Evolutionary conservation across 371 early-diverging fungal genomes (phyloP).

Genomic region (Parasitella parasitica): DNA sequence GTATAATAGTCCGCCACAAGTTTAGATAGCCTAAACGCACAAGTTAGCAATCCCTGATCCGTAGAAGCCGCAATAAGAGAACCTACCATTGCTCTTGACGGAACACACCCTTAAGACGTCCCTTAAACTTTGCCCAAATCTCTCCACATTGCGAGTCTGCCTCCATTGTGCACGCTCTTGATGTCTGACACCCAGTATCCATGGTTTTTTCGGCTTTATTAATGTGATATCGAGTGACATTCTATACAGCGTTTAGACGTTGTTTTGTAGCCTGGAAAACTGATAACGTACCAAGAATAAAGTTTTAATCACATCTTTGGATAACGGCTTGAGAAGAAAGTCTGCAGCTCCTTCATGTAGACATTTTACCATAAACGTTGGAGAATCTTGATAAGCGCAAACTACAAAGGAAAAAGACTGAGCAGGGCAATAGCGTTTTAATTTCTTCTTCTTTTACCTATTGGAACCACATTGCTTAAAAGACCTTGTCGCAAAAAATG

Average conservation of each 20-base stretch:
- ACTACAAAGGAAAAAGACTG: conserved; percentile 10
- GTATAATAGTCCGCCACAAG: conserved; percentile 39
- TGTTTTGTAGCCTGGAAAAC: not conserved
- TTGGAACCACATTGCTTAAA: conserved; percentile 17
- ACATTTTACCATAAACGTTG: conserved; percentile 45
- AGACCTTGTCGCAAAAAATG: conserved; percentile 3
- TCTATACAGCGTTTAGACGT: conserved; percentile 6
- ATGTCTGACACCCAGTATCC: not conserved
- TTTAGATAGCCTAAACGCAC: conserved; percentile 25
- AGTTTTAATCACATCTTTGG: conserved; percentile 48
- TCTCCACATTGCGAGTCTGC: conserved; percentile 10
- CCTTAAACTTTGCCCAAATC: conserved; percentile 36
- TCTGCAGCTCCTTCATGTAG: conserved; percentile 58
- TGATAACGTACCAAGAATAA: conserved; percentile 50
- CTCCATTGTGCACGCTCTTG: not conserved
- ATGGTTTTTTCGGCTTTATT: not conserved
- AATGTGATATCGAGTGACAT: conserved; percentile 25
- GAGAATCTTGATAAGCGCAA: conserved; percentile 32
- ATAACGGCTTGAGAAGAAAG: conserved; percentile 55
- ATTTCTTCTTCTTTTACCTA: conserved; percentile 7
- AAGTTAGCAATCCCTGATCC: not conserved
- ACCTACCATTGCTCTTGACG: conserved; percentile 28
- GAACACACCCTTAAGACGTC: conserved; percentile 38
- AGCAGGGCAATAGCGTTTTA: not conserved
- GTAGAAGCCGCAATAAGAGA: not conserved